Conservation (phyloP, 805 yeast species). For the Naumovozyma castellii region DNA sequence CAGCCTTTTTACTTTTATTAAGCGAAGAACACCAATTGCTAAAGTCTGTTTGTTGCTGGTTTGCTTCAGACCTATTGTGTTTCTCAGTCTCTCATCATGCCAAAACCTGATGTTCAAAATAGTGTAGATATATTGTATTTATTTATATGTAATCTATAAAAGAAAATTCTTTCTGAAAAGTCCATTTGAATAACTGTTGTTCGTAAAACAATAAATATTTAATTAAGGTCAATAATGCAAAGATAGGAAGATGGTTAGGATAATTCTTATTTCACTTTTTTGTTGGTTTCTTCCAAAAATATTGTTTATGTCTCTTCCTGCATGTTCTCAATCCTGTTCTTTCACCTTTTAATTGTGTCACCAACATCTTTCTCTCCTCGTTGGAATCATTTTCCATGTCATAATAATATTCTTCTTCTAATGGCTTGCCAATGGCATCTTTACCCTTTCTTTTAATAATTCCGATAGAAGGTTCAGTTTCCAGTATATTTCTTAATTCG, state of each 20-base stretch:
- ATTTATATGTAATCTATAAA: too few species aligned
- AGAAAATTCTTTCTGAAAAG: too few species aligned
- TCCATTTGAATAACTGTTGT: too few species aligned
- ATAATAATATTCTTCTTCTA: constrained; percentile 91
- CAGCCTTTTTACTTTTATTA: background rate
- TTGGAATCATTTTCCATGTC: constrained; percentile 76
- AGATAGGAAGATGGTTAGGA: too few species aligned
- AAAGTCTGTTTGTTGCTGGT: background rate
- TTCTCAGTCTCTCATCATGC: too few species aligned
- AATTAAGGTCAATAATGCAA: too few species aligned
- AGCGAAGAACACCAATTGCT: background rate
- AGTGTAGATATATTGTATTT: background rate
- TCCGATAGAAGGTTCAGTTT: constrained; percentile 50
- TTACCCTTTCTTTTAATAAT: constrained; percentile 81
- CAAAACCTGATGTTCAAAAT: too few species aligned
- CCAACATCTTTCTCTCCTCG: constrained; percentile 55
- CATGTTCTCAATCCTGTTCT: constrained; percentile 76
- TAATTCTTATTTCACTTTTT: constrained; percentile 5
- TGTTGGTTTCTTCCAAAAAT: constrained; percentile 40
- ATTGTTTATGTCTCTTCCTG: constrained; percentile 84
- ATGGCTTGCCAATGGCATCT: constrained; percentile 91
- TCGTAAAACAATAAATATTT: too few species aligned
- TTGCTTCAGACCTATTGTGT: background rate
- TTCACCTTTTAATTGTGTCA: constrained; percentile 67
- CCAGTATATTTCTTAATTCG: constrained; percentile 38